These are phyloP conservation scores for Vigna unguiculata DNA, from an alignment of 306 rosid species.

Conservation along the genomic window DNA sequence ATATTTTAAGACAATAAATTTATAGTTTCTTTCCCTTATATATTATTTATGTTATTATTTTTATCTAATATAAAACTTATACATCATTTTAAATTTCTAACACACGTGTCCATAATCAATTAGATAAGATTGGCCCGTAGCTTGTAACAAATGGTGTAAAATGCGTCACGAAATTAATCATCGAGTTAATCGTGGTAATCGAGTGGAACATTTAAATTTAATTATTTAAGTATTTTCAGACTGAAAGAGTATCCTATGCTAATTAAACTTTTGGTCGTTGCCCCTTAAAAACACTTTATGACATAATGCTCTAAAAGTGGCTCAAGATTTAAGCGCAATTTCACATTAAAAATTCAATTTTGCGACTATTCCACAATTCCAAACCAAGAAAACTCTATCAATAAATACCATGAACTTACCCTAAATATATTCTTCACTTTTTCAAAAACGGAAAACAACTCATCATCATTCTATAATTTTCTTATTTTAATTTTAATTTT, in stretches of 20 bases:
- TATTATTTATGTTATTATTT: too few species aligned
- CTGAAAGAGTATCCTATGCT: constrained; percentile 45
- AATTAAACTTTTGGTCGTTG: constrained; percentile 38
- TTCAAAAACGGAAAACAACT: neutral
- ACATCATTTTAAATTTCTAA: too few species aligned
- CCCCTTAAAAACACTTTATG: constrained; percentile 37
- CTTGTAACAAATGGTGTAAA: neutral
- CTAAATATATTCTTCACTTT: neutral
- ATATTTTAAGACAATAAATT: too few species aligned
- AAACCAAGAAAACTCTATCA: constrained; percentile 33
- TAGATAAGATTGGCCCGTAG: too few species aligned
- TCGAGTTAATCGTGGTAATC: neutral
- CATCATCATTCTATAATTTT: neutral
- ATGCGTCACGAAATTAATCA: neutral
- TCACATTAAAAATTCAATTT: neutral
- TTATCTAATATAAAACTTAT: too few species aligned
- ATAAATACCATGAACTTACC: constrained; percentile 36
- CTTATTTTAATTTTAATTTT: neutral
- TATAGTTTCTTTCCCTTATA: too few species aligned
- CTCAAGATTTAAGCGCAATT: constrained; percentile 13
- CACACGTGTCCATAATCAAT: too few species aligned
- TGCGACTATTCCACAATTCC: constrained; percentile 17
- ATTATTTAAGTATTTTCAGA: constrained; percentile 20
- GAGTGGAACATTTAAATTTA: neutral
- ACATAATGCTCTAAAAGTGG: constrained; percentile 9